A percentile compares a stretch with the other conserved stretches of the same genome.
Evolutionary conservation across 1,139 yeast species (phyloP).

Genomic region (Kodamaea derodonti): DNA sequence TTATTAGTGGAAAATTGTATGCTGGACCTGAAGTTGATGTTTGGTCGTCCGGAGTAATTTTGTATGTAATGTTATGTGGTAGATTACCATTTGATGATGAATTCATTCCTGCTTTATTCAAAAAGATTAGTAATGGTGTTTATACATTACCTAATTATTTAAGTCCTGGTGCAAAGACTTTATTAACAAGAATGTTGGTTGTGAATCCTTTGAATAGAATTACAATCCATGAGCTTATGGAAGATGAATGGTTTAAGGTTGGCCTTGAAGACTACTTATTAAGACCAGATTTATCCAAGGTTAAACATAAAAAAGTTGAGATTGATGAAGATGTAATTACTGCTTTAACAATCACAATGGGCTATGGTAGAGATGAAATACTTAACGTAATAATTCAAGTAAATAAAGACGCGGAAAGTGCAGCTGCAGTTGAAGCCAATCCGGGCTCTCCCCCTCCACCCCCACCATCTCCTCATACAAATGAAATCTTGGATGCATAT

Average conservation of each 20-base stretch:
- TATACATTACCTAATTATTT: slow-evolving; percentile 88
- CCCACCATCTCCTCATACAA: slow-evolving; percentile 27
- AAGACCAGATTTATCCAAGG: slow-evolving; percentile 58
- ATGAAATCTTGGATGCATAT: slow-evolving; percentile 91
- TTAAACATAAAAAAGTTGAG: slow-evolving; percentile 39
- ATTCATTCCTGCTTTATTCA: slow-evolving; percentile 91
- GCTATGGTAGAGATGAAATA: slow-evolving; percentile 86
- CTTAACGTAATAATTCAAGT: slow-evolving; percentile 58
- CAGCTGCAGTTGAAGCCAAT: slow-evolving; percentile 15
- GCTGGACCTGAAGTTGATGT: slow-evolving; percentile 99
- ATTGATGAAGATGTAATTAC: slow-evolving; percentile 78
- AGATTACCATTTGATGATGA: slow-evolving; percentile 97
- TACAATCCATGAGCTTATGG: slow-evolving; percentile 90
- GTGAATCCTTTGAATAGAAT: slow-evolving; percentile 96
- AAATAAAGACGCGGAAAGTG: slow-evolving; percentile 33
- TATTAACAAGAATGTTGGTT: slow-evolving; percentile 89
- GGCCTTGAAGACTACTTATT: slow-evolving; percentile 79
- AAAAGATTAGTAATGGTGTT: slow-evolving; percentile 92
- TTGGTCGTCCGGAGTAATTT: slow-evolving; percentile 97
- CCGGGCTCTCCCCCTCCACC: neutral
- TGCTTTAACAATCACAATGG: slow-evolving; percentile 84
- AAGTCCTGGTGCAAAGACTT: slow-evolving; percentile 81
- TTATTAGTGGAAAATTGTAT: slow-evolving; percentile 89
- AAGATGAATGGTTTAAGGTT: slow-evolving; percentile 92
- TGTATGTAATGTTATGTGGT: slow-evolving; percentile 96